Evolutionary conservation across 352 stramenopile species (phyloP).

Genomic region (Globisporangium paddicum): DNA sequence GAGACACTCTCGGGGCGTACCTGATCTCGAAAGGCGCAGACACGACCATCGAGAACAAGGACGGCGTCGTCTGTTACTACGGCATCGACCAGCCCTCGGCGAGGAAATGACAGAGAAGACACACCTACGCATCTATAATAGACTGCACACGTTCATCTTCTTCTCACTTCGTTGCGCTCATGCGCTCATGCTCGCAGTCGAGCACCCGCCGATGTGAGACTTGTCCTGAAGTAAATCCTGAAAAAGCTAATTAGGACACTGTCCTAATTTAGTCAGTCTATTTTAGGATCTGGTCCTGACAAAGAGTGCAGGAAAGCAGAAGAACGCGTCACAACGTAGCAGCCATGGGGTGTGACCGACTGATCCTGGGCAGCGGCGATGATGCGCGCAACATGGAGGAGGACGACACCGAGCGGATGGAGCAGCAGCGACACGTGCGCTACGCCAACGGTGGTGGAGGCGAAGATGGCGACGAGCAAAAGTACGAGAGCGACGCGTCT

Average conservation of each 20-base stretch:
- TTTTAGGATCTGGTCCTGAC: too few relatives aligned
- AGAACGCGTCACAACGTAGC: neutral
- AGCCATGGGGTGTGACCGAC: constrained; percentile 63
- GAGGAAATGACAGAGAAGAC: constrained; percentile 15
- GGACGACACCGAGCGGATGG: neutral
- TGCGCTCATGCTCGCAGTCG: neutral
- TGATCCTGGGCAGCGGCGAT: constrained; percentile 21
- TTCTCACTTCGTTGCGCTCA: neutral
- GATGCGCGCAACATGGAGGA: constrained; percentile 4
- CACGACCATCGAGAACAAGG: constrained; percentile 58
- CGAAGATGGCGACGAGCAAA: neutral
- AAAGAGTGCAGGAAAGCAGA: neutral
- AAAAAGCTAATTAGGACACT: neutral
- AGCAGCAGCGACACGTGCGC: neutral
- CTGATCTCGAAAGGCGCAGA: constrained; percentile 87
- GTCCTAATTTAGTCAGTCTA: neutral
- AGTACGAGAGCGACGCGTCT: constrained; percentile 16
- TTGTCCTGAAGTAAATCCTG: too few relatives aligned
- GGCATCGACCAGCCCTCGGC: constrained; percentile 41
- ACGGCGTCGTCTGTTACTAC: constrained; percentile 61
- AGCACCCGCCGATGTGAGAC: too few relatives aligned
- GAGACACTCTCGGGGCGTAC: constrained; percentile 83
- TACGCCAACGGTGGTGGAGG: neutral
- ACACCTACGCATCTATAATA: neutral
- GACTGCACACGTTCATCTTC: neutral